Evolutionary conservation across 1,284 basidiomycete species (phyloP).

Genomic region (Cutaneotrichosporon curvatum): DNA sequence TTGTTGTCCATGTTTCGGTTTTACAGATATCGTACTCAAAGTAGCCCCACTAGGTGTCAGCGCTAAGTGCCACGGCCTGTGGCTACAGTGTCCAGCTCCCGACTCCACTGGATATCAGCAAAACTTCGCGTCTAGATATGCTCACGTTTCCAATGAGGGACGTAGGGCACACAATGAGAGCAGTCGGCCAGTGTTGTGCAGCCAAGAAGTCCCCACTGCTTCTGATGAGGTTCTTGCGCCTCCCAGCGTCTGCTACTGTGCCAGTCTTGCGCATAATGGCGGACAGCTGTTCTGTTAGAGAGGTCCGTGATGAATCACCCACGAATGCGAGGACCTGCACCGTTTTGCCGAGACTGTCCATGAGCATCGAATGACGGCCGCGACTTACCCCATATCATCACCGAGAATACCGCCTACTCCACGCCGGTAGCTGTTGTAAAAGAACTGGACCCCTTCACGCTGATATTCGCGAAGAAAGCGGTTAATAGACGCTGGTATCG

Average conservation of each 20-base stretch:
- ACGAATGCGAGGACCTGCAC: constrained; percentile 42
- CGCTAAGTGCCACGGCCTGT: too few species aligned
- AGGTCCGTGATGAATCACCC: constrained; percentile 4
- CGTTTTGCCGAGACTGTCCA: constrained; percentile 43
- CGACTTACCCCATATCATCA: constrained; percentile 51
- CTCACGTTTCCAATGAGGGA: constrained; percentile 45
- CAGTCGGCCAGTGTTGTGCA: constrained; percentile 39
- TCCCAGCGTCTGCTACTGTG: constrained; percentile 30
- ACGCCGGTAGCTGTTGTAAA: constrained; percentile 46
- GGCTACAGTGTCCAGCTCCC: constrained; percentile 48
- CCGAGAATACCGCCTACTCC: constrained; percentile 48
- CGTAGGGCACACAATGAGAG: constrained; percentile 44
- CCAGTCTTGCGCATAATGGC: constrained; percentile 51
- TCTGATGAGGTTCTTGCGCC: constrained; percentile 29
- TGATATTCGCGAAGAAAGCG: constrained; percentile 50
- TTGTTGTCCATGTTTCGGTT: constrained; percentile 13
- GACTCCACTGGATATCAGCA: constrained; percentile 41
- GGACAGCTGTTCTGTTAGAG: constrained; percentile 33
- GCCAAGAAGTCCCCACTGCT: constrained; percentile 8
- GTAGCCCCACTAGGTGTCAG: constrained; percentile 45
- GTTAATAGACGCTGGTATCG: constrained; percentile 47
- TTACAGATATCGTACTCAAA: constrained; percentile 37
- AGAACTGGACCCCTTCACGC: constrained; percentile 46
- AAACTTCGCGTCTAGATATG: constrained; percentile 12
- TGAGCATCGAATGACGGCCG: background rate